Base-by-base conservation (phyloP, 768 basidiomycete species). In the Tephrocybe rancida region DNA sequence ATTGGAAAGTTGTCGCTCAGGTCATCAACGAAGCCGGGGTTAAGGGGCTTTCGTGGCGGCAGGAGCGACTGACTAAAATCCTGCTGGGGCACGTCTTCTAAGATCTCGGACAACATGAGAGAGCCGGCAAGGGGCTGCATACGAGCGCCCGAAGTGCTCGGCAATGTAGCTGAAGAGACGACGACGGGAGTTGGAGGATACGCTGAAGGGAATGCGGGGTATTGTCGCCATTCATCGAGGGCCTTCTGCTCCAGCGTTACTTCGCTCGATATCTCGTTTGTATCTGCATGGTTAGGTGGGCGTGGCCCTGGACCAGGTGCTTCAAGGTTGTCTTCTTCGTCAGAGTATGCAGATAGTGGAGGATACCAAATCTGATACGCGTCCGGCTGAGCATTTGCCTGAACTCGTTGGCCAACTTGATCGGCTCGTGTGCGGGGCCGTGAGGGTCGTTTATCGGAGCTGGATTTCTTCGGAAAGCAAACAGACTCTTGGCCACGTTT, bases 121-220 rank as follows among this genome's bases (percentile, higher is more conserved):
- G 63, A 21, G 55, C 47, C 43, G 5, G 53, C 13, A 32, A 58
- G n/a, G 16, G 43, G 44, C 11, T 41, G 45, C 8, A 24, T 43
- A 25, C 35, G 50, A 39, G 45, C 22, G 16, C 44, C 29, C 26
- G 51, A 50, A 18, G 47, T 39, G 27, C 22, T 47, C 22, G 57
- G 52, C 11, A 73, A 70, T 18, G 63, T 66, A 22, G 73, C 61
- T 3, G 74, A 67, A 16, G 60, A 42, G 18, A 68, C 67, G 19
- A 71, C 71, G n/a, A 83, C 59, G 10, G 87, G 88, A 13, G 86
- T 89, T 0, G 86, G 76, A 8, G 88, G 88, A 61, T 91, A 91
- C 29, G 89, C 89, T 4, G 89, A 83, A 26, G 89, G 89, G 48
- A 90, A 86, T 16, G 85, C 74, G 11, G 88, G 88, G 59, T 90